phyloP scores from a whole-genome alignment of 129 eudicot species.

The Apium graveolens region DNA sequence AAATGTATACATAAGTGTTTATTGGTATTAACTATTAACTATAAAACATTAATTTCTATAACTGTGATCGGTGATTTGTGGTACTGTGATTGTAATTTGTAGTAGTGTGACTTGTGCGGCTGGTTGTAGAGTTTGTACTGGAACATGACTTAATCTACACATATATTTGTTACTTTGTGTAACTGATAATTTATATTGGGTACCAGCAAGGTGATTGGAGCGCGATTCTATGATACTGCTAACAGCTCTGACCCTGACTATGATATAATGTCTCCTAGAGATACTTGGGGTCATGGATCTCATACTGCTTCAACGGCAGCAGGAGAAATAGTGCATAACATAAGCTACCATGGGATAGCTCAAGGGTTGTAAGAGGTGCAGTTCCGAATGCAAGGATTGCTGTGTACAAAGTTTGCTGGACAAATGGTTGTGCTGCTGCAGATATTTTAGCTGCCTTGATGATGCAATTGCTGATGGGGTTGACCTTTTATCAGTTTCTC shows the following conservation, averaged over 20 bases:
- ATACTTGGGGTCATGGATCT: slow-evolving; percentile 20
- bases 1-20: not conserved
- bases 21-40: not conserved
- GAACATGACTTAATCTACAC: not conserved
- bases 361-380: slow-evolving; percentile 27
- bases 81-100: not conserved
- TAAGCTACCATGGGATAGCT: slow-evolving; percentile 24
- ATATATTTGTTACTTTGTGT: not conserved
- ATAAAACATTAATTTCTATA: not conserved
- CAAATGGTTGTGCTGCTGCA: slow-evolving; percentile 16
- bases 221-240: not conserved
- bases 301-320: slow-evolving; percentile 34
- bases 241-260: slow-evolving; percentile 7
- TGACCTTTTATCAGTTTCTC: slow-evolving; percentile 22
- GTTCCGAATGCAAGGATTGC: slow-evolving; percentile 25
- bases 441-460: slow-evolving; percentile 22
- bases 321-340: slow-evolving; percentile 12
- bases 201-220: slow-evolving; percentile 21
- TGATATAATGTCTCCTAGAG: slow-evolving; percentile 12
- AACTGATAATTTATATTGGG: not conserved
- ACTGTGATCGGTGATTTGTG: not conserved
- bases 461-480: slow-evolving; percentile 33
- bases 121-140: not conserved
- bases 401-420: slow-evolving; percentile 25
- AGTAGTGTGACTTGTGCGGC: not conserved